These are phyloP conservation scores for Cercophora scortea DNA, from an alignment of 495 filamentous ascomycete species.

Conservation along the genomic window DNA sequence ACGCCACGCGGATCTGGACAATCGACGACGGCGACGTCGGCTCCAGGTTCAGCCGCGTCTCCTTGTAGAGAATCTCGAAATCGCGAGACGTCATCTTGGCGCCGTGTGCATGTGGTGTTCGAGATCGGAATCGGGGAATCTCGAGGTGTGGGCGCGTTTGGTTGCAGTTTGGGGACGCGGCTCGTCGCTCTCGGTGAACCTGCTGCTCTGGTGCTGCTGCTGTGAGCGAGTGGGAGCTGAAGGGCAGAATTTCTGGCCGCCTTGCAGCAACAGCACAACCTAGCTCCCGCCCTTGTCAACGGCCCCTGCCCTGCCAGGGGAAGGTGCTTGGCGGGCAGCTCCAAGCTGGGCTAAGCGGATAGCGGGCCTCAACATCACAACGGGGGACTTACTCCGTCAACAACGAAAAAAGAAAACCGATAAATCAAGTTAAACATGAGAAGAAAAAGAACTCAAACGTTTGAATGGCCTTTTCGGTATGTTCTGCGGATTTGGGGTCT, in stretches of 20 bases:
- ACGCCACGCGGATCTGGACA: slow-evolving; percentile 66
- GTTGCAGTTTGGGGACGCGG: not conserved
- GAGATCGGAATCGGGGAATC: not conserved
- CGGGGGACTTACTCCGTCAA: not conserved
- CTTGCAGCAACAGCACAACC: no score
- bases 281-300: not conserved
- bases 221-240: not conserved
- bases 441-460: no score
- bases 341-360: not conserved
- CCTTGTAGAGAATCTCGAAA: slow-evolving; percentile 61
- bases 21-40: slow-evolving; percentile 59
- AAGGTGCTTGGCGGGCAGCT: not conserved
- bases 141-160: not conserved
- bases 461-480: no score
- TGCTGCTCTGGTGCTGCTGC: not conserved
- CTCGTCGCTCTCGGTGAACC: not conserved
- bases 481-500: no score
- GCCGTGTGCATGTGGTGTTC: slow-evolving; percentile 18
- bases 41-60: slow-evolving; percentile 76
- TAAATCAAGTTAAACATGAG: no score
- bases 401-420: no score
- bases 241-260: no score
- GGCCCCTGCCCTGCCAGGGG: not conserved
- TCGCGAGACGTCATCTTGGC: slow-evolving; percentile 36
- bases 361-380: not conserved